phyloP scores from a whole-genome alignment of 2,329 filamentous ascomycete species.

The Colletotrichum caudatum region DNA sequence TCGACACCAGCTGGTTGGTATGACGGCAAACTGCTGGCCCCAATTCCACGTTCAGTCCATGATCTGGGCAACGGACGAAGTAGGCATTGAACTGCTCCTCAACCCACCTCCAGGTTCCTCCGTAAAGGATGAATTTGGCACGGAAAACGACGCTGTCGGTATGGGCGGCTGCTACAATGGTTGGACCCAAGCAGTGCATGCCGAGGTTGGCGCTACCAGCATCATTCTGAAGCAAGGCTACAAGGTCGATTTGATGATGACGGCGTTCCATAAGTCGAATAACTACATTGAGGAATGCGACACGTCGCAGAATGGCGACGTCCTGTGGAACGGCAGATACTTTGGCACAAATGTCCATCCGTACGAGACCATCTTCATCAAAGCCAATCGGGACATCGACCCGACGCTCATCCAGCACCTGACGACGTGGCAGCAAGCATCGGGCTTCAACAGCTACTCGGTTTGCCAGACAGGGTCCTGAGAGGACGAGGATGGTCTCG shows the following conservation, averaged over 20 bases:
- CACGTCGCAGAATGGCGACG: conserved; percentile 44
- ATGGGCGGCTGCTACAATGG: conserved; percentile 49
- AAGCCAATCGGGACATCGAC: conserved; percentile 51
- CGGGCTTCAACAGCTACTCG: conserved; percentile 46
- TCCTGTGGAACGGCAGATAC: conserved; percentile 47
- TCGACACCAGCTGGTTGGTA: conserved; percentile 52
- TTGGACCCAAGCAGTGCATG: conserved; percentile 47
- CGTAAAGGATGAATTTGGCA: conserved; percentile 45
- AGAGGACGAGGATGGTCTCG: background rate
- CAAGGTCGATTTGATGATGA: conserved; percentile 51
- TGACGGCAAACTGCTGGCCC: conserved; percentile 52
- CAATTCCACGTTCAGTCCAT: conserved; percentile 53
- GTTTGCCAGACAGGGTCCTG: conserved; percentile 36
- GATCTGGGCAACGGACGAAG: conserved; percentile 53
- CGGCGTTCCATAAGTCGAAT: conserved; percentile 46
- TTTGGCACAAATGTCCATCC: conserved; percentile 52
- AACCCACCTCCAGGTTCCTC: conserved; percentile 45
- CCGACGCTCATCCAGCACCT: conserved; percentile 46
- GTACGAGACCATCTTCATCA: conserved; percentile 54
- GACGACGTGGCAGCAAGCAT: conserved; percentile 49
- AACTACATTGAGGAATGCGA: conserved; percentile 38
- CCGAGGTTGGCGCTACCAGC: conserved; percentile 50
- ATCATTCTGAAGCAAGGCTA: conserved; percentile 49
- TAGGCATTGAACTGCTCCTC: conserved; percentile 53
- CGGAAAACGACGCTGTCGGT: conserved; percentile 45